These are phyloP conservation scores for Lepidium aucheri DNA, from an alignment of 345 rosid genomes.

Conservation along the genomic window DNA sequence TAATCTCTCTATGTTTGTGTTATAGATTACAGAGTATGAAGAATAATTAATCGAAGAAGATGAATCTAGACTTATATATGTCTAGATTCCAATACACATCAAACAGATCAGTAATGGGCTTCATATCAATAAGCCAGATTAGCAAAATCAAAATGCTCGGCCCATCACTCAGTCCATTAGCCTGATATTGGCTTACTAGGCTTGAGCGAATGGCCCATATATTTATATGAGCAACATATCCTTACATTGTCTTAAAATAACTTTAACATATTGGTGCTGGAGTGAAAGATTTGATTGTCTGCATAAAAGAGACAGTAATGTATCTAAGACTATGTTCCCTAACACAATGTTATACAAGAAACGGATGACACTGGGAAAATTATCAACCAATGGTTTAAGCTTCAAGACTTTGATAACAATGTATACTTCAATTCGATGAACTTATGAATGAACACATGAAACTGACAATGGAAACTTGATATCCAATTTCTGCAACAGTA, in stretches of 20 bases:
- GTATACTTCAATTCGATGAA: constrained; percentile 93
- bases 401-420: constrained; percentile 77
- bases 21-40: too few relatives aligned
- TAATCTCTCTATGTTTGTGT: too few relatives aligned
- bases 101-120: too few relatives aligned
- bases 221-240: too few relatives aligned
- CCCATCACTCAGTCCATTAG: too few relatives aligned
- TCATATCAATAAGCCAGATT: too few relatives aligned
- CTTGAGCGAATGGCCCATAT: too few relatives aligned
- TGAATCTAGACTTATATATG: too few relatives aligned
- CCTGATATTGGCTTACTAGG: too few relatives aligned
- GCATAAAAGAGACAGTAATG: constrained; percentile 99
- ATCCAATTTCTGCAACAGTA: constrained; percentile 83
- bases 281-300: constrained; percentile 96
- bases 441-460: constrained; percentile 91
- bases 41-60: too few relatives aligned
- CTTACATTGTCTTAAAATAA: not conserved
- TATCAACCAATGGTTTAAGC: constrained; percentile 82
- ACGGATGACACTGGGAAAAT: constrained; percentile 98
- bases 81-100: too few relatives aligned
- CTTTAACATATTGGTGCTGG: constrained; percentile 96
- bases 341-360: constrained; percentile 92
- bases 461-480: constrained; percentile 94
- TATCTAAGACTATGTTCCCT: constrained; percentile 92
- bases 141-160: too few relatives aligned